Base-by-base conservation (phyloP, 257 asterid genomes). In the Plantago ovata region DNA sequence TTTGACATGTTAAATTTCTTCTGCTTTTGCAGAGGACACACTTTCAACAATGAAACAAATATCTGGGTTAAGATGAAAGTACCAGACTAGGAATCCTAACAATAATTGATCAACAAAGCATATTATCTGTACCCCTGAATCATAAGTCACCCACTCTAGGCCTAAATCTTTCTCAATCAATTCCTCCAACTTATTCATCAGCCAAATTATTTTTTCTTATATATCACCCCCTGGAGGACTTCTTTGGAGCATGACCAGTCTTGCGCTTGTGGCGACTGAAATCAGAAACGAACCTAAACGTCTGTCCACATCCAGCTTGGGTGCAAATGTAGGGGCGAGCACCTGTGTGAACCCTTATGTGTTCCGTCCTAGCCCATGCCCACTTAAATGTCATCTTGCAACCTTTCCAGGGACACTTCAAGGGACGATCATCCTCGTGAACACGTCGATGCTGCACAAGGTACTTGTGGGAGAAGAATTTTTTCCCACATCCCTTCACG, bases 321-420 rank as follows among this genome's bases (percentile, higher is more conserved):
- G 86, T 71, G 69, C 99, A 93, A 9, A 81, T 79, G 47, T 93
- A 93, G 13, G 99, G 99, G 9, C 99, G 94, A 13, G 78, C 99
- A 62, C 99, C 99, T 0, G 99, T 93, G 55, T 93, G 99, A 56
- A 93, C 97, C 45, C 99, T 78, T 14, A 93, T 84, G 76, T 93
- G 99, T 60, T 93, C 99, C 0, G 99, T 93, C 52, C 97, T 69
- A 6, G 99, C 99, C 99, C 99, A 93, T 7, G 99, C 96, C 99
- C 99, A 93, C 73, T 93, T 93, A 64, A 93, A 93, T 0, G 97
- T 54, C 99, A 93, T 93, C 84, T 84, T 93, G 86, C 99, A 93
- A 47, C 99, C 99, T 70, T 82, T 89, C 99, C 99, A 93, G 1
- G 99, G 99, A 57, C 99, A 93, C 65, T 89, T 89, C 64, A 93